A percentile compares a stretch with the other conserved stretches of the same genome.
These are phyloP conservation scores for Solanum gracilifrons DNA, from an alignment of 257 asterid genomes.

Conservation along the genomic window DNA sequence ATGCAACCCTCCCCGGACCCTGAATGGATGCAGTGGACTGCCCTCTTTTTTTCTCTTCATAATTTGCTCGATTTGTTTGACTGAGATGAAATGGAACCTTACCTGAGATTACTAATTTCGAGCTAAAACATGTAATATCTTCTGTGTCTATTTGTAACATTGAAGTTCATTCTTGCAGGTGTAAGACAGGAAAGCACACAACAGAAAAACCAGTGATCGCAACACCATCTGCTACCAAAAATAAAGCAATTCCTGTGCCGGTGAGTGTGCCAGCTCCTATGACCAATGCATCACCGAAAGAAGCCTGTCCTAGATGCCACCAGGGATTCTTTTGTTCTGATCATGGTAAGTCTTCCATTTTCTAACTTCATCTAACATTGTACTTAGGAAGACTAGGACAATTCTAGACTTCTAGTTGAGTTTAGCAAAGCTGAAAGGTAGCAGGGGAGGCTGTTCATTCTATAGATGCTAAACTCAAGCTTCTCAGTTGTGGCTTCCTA, in stretches of 20 bases:
- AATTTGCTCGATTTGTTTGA: background rate
- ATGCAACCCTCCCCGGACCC: background rate
- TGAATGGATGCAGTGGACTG: background rate
- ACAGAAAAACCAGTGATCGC: constrained; percentile 29
- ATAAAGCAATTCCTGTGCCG: constrained; percentile 22
- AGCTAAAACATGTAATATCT: background rate
- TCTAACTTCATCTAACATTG: background rate
- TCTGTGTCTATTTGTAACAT: background rate
- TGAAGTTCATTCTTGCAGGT: constrained; percentile 11
- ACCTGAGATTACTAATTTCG: background rate
- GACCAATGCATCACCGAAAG: constrained; percentile 28
- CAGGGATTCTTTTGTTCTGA: constrained; percentile 91
- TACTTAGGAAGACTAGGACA: background rate
- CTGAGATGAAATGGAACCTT: background rate
- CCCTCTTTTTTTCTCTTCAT: background rate
- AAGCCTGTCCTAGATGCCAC: constrained; percentile 70
- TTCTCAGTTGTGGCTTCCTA: background rate
- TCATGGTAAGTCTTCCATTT: constrained; percentile 23
- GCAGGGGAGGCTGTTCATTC: background rate
- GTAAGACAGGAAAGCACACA: constrained; percentile 43
- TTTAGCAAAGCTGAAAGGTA: background rate
- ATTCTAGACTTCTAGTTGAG: background rate
- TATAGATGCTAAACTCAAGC: background rate
- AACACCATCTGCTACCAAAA: constrained; percentile 32
- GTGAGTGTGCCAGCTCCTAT: constrained; percentile 9